phyloP scores from a whole-genome alignment of 2,329 filamentous ascomycete genomes.

The Neurospora sp. region DNA sequence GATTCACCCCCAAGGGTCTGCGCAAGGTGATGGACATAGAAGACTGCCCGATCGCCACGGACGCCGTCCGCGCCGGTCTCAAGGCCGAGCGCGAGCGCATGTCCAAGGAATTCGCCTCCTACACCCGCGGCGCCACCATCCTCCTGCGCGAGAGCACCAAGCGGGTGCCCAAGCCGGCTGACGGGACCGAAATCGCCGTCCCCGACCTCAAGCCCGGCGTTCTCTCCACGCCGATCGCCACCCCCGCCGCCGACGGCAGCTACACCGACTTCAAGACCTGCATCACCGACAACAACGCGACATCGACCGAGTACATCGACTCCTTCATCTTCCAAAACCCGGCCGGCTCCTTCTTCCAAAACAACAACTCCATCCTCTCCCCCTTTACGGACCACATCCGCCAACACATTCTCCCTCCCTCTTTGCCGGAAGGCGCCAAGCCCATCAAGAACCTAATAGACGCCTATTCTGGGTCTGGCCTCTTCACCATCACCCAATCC shows the following conservation, averaged over 20 bases:
- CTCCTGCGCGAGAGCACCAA: slow-evolving; percentile 78
- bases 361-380: slow-evolving; percentile 96
- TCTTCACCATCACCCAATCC: slow-evolving; percentile 92
- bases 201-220: slow-evolving; percentile 21
- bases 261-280: slow-evolving; percentile 77
- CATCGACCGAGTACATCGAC: slow-evolving; percentile 79
- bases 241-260: slow-evolving; percentile 38
- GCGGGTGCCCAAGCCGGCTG: slow-evolving; percentile 46
- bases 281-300: slow-evolving; percentile 76
- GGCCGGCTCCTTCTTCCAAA: slow-evolving; percentile 95
- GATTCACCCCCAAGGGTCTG: slow-evolving; percentile 82
- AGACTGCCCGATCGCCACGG: slow-evolving; percentile 91
- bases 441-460: slow-evolving; percentile 83
- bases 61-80: slow-evolving; percentile 72
- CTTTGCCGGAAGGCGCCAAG: slow-evolving; percentile 20
- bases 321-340: slow-evolving; percentile 80
- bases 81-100: slow-evolving; percentile 70
- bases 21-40: slow-evolving; percentile 84
- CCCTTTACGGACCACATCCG: slow-evolving; percentile 82
- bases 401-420: slow-evolving; percentile 57
- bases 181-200: slow-evolving; percentile 21
- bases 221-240: slow-evolving; percentile 26
- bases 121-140: slow-evolving; percentile 76
- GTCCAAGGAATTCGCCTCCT: slow-evolving; percentile 57
- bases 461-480: slow-evolving; percentile 92